Percentiles rank a stretch among this genome's conserved stretches.
phyloP scores from a whole-genome alignment of 169 alveolate species.

The Plasmodium knowlesi region DNA sequence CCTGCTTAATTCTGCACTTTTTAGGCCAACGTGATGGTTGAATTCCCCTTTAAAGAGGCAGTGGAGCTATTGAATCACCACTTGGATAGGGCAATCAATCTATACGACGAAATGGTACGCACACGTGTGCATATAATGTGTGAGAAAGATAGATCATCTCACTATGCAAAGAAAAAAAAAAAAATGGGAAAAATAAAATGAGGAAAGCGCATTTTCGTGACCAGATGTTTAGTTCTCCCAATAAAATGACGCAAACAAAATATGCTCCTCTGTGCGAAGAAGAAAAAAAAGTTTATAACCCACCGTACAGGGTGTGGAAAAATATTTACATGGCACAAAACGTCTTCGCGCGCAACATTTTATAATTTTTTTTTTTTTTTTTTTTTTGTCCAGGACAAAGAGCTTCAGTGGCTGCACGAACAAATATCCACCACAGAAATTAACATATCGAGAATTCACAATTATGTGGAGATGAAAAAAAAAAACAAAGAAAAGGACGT shows the following conservation, averaged over 20 bases:
- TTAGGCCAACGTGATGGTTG: slow-evolving; percentile 91
- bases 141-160: background rate
- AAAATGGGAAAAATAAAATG: background rate
- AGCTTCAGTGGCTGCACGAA: slow-evolving; percentile 87
- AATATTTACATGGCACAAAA: background rate
- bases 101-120: slow-evolving; percentile 78
- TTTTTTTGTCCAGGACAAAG: slow-evolving; percentile 79
- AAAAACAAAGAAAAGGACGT: slow-evolving; percentile 73
- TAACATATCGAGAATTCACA: slow-evolving; percentile 92
- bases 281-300: background rate
- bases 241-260: background rate
- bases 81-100: slow-evolving; percentile 78
- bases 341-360: background rate
- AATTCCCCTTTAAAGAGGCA: slow-evolving; percentile 90
- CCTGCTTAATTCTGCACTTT: slow-evolving; percentile 5
- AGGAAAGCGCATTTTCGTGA: background rate
- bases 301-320: background rate
- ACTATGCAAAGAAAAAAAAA: background rate
- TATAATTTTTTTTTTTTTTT: background rate
- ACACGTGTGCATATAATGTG: background rate
- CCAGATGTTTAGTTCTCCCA: background rate
- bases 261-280: background rate
- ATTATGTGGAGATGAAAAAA: slow-evolving; percentile 86
- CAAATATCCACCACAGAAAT: slow-evolving; percentile 91
- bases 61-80: slow-evolving; percentile 84